Evolutionary conservation across 768 basidiomycete genomes (phyloP).

Genomic region (Lactarius indigo): DNA sequence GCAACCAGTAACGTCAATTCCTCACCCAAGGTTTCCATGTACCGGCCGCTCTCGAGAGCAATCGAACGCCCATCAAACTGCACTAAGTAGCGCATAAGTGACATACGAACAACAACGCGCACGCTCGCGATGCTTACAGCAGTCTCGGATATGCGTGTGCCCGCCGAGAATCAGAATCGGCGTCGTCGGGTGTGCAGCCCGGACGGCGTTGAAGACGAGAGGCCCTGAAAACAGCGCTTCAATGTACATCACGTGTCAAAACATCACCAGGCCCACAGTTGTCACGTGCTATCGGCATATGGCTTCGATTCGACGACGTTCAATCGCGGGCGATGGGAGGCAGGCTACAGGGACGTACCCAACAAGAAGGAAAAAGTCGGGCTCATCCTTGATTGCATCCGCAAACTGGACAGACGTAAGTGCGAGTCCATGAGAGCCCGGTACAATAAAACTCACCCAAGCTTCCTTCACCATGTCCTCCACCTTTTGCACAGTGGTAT

Average conservation of each 20-base stretch:
- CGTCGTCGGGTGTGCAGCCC: constrained; percentile 64
- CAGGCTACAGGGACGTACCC: constrained; percentile 42
- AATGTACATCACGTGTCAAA: neutral
- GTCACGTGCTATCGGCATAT: constrained; percentile 76
- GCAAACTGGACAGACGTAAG: constrained; percentile 48
- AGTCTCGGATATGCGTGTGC: constrained; percentile 79
- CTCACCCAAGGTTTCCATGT: constrained; percentile 89
- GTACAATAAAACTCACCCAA: constrained; percentile 50
- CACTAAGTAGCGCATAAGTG: constrained; percentile 32
- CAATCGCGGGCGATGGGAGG: neutral
- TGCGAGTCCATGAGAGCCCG: neutral
- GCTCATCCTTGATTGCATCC: constrained; percentile 74
- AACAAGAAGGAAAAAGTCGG: constrained; percentile 76
- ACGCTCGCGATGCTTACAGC: constrained; percentile 42
- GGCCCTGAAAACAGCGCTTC: constrained; percentile 48
- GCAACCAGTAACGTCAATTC: neutral
- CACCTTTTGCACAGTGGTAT: constrained; percentile 74
- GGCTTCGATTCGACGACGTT: constrained; percentile 39
- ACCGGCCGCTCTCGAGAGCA: constrained; percentile 78
- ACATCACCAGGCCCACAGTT: constrained; percentile 45
- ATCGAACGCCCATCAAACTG: constrained; percentile 75
- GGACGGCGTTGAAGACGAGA: constrained; percentile 67
- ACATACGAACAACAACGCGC: neutral
- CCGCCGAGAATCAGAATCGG: constrained; percentile 85
- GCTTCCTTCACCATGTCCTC: constrained; percentile 71